phyloP scores from a whole-genome alignment of 805 yeast genomes.

The Pichia pseudocactophila region DNA sequence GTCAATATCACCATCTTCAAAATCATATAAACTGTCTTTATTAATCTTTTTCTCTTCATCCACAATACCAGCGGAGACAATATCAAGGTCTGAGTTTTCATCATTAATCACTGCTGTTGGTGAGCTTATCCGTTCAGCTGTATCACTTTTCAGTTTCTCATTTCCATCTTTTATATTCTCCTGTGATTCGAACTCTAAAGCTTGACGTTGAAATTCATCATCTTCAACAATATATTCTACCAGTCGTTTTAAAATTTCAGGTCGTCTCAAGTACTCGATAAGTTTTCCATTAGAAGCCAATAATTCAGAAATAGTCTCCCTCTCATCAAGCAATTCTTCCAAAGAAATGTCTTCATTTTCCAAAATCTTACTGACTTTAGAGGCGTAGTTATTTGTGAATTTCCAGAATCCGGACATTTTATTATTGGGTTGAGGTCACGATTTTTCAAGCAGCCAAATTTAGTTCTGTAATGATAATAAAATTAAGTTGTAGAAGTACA shows the following conservation, averaged over 20 bases:
- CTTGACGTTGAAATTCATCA: conserved; percentile 31
- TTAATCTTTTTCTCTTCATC: neutral
- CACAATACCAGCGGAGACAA: neutral
- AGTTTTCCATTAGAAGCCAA: conserved; percentile 65
- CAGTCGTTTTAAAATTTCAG: conserved; percentile 59
- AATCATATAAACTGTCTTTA: neutral
- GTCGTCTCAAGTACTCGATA: conserved; percentile 71
- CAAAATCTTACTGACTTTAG: conserved; percentile 46
- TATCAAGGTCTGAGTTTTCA: neutral
- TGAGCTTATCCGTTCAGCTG: no score
- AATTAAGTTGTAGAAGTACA: no score
- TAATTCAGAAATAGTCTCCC: conserved; percentile 64
- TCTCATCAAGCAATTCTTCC: conserved; percentile 63
- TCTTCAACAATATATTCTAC: conserved; percentile 57
- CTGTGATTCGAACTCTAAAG: conserved; percentile 6
- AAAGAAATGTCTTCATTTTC: conserved; percentile 39
- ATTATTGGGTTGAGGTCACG: neutral
- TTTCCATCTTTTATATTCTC: conserved; percentile 1
- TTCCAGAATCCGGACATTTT: conserved; percentile 32
- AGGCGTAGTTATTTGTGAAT: conserved; percentile 43
- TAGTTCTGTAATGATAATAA: neutral
- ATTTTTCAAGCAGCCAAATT: neutral
- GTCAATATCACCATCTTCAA: neutral
- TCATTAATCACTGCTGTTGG: neutral
- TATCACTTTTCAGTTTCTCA: no score